Evolutionary conservation across 2,329 filamentous ascomycete genomes (phyloP).

Genomic region (Ophiostoma himal-ulmi): DNA sequence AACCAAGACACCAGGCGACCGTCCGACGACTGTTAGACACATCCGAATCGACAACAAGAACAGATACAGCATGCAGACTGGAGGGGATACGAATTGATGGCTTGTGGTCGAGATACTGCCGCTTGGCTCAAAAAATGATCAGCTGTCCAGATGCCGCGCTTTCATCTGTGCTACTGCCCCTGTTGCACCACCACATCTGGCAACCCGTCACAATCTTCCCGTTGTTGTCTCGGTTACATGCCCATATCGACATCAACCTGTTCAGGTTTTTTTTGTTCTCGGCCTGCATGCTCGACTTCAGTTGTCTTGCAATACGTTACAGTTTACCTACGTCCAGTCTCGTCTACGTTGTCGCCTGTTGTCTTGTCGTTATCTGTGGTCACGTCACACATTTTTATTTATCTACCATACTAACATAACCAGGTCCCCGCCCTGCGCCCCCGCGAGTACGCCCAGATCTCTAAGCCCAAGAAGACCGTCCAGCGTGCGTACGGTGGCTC

Average conservation of each 20-base stretch:
- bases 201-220: neutral
- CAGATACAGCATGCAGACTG: neutral
- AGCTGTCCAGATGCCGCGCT: neutral
- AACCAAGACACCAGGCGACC: neutral
- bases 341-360: neutral
- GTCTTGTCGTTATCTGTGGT: neutral
- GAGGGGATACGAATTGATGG: neutral
- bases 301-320: neutral
- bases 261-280: neutral
- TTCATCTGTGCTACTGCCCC: neutral
- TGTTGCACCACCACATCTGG: neutral
- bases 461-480: conserved; percentile 98
- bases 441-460: conserved; percentile 95
- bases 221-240: neutral
- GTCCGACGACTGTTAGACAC: neutral
- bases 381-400: neutral
- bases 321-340: neutral
- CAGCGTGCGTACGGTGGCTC: conserved; percentile 97
- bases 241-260: neutral
- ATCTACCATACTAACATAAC: conserved; percentile 11
- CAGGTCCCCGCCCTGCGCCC: conserved; percentile 84
- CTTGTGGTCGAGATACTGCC: neutral
- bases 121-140: neutral
- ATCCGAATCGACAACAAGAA: neutral
- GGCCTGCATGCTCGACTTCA: neutral